Evolutionary conservation across 2,329 filamentous ascomycete genomes (phyloP).

Genomic region (Penicillium aurantiogriseum): DNA sequence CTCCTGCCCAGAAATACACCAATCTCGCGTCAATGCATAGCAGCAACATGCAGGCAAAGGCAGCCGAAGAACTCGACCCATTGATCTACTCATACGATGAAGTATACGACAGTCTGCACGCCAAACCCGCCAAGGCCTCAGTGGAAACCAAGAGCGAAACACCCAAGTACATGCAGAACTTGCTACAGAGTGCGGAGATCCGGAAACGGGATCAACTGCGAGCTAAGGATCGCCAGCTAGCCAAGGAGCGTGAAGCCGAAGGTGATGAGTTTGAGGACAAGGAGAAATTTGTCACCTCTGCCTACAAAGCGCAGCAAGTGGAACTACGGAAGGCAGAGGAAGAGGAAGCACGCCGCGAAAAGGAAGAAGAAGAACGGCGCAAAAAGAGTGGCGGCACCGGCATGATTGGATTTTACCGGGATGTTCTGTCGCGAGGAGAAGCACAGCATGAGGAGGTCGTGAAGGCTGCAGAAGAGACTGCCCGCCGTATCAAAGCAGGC

Average conservation of each 20-base stretch:
- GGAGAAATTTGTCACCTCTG: conserved; percentile 65
- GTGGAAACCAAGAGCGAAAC: conserved; percentile 25
- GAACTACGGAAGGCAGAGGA: conserved; percentile 58
- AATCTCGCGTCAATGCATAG: conserved; percentile 49
- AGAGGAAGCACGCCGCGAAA: conserved; percentile 55
- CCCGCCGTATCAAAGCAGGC: conserved; percentile 36
- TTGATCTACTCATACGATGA: conserved; percentile 52
- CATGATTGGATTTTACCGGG: conserved; percentile 62
- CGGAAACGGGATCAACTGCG: conserved; percentile 63
- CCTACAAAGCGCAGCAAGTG: conserved; percentile 64
- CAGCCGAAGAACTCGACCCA: conserved; percentile 46
- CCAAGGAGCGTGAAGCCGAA: conserved; percentile 62
- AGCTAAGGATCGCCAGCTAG: conserved; percentile 60
- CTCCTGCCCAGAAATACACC: conserved; percentile 35
- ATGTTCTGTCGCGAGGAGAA: conserved; percentile 59
- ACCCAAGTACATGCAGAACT: conserved; percentile 61
- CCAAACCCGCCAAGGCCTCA: conserved; percentile 33
- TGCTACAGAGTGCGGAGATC: conserved; percentile 59
- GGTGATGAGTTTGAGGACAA: conserved; percentile 67
- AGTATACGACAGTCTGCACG: conserved; percentile 50
- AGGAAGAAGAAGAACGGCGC: conserved; percentile 52
- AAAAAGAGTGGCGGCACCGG: conserved; percentile 50
- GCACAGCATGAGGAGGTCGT: conserved; percentile 56
- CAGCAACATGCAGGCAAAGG: conserved; percentile 45
- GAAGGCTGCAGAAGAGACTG: conserved; percentile 52